phyloP scores from a whole-genome alignment of 2,329 filamentous ascomycete species.

The Lasiodiplodia citricola region DNA sequence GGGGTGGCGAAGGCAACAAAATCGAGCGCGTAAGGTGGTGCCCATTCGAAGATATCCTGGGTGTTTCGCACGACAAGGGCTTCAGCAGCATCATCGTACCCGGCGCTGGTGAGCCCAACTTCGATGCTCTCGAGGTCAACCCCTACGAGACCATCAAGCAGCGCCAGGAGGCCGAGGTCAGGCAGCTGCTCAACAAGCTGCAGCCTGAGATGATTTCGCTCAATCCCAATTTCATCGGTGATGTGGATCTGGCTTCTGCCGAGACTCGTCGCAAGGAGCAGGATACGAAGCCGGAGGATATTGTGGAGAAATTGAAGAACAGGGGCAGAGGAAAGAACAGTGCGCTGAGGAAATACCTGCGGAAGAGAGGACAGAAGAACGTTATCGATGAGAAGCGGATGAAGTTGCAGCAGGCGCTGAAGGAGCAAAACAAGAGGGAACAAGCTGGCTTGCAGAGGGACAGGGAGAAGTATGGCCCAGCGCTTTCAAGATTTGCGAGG shows the following conservation, averaged over 20 bases:
- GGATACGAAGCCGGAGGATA: slow-evolving; percentile 69
- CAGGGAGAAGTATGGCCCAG: slow-evolving; percentile 80
- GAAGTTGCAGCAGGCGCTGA: slow-evolving; percentile 81
- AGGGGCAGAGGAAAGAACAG: slow-evolving; percentile 88
- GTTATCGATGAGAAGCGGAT: slow-evolving; percentile 95
- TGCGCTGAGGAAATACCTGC: slow-evolving; percentile 81
- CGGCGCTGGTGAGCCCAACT: slow-evolving; percentile 96
- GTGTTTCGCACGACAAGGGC: slow-evolving; percentile 80
- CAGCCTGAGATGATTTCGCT: slow-evolving; percentile 96
- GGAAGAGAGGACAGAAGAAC: slow-evolving; percentile 92
- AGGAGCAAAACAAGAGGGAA: slow-evolving; percentile 69
- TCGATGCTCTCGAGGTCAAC: slow-evolving; percentile 87
- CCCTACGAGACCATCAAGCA: slow-evolving; percentile 94
- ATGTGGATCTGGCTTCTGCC: slow-evolving; percentile 79
- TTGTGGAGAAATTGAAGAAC: slow-evolving; percentile 69
- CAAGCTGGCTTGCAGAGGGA: slow-evolving; percentile 70
- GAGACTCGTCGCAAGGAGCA: slow-evolving; percentile 78
- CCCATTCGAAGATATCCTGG: slow-evolving; percentile 91
- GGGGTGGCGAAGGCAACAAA: slow-evolving; percentile 82
- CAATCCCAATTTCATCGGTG: slow-evolving; percentile 89
- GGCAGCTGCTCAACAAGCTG: slow-evolving; percentile 88
- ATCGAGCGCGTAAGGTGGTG: slow-evolving; percentile 89
- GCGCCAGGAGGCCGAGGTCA: slow-evolving; percentile 90
- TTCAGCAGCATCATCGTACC: slow-evolving; percentile 91
- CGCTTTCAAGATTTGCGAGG: slow-evolving; percentile 81